These are phyloP conservation scores for Darksidea phi DNA, from an alignment of 495 filamentous ascomycete genomes.

Conservation along the genomic window DNA sequence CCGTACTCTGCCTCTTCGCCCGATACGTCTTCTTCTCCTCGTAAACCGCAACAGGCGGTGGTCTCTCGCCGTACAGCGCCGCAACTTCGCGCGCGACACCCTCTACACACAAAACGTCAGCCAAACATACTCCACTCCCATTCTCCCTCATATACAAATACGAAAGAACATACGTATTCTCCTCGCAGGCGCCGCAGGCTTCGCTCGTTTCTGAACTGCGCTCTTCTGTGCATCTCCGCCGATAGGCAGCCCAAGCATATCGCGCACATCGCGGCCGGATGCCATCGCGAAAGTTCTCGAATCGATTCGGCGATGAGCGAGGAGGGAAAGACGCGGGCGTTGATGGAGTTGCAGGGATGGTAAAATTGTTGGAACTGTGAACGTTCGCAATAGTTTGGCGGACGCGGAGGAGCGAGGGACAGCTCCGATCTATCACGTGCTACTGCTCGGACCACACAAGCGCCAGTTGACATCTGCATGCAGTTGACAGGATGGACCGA, in stretches of 20 bases:
- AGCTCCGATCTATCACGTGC: no score
- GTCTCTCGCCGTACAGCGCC: constrained; percentile 64
- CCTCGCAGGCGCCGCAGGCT: constrained; percentile 21
- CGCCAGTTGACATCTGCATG: no score
- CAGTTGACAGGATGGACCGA: no score
- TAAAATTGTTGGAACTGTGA: not conserved
- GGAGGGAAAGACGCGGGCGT: not conserved
- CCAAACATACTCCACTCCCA: not conserved
- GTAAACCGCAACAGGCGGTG: constrained; percentile 65
- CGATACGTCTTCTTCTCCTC: constrained; percentile 61
- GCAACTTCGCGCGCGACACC: constrained; percentile 67
- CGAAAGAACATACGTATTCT: constrained; percentile 39
- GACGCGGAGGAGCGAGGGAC: no score
- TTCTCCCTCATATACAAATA: constrained; percentile 31
- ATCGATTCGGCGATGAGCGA: not conserved
- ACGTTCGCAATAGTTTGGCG: not conserved
- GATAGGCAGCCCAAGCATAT: constrained; percentile 37
- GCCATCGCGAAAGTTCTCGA: constrained; percentile 32
- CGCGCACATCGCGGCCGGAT: constrained; percentile 38
- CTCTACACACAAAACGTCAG: constrained; percentile 53
- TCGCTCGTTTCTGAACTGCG: constrained; percentile 29
- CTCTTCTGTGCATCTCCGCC: constrained; percentile 14
- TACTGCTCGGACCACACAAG: no score
- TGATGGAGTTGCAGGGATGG: constrained; percentile 20
- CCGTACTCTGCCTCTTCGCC: constrained; percentile 42